Percentiles rank a stretch among this genome's conserved stretches.
Conservation (phyloP, 1,284 basidiomycete genomes). For the Anthracocystis walkeri region DNA sequence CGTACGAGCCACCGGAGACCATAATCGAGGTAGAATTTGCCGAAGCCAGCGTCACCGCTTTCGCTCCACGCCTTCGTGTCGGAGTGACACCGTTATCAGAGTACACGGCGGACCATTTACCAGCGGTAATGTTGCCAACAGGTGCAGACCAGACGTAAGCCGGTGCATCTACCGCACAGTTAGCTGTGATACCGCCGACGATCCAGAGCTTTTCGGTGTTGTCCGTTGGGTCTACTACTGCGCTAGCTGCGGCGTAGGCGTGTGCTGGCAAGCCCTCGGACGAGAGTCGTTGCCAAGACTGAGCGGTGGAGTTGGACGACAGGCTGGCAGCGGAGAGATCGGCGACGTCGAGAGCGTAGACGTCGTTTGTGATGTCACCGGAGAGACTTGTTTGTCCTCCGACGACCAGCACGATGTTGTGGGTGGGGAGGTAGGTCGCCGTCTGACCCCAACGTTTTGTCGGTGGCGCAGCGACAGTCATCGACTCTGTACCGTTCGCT, state of each 20-base stretch:
- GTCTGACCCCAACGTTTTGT: slow-evolving; percentile 41
- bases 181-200: slow-evolving; percentile 60
- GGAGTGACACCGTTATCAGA: slow-evolving; percentile 19
- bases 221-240: slow-evolving; percentile 19
- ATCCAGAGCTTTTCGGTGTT: slow-evolving; percentile 49
- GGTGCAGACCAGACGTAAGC: slow-evolving; percentile 49
- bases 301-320: slow-evolving; percentile 28
- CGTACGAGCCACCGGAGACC: slow-evolving; percentile 37
- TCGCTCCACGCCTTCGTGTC: slow-evolving; percentile 20
- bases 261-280: slow-evolving; percentile 43
- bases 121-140: slow-evolving; percentile 22
- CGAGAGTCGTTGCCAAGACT: slow-evolving; percentile 23
- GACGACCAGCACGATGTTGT: slow-evolving; percentile 57
- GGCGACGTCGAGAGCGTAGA: slow-evolving; percentile 56
- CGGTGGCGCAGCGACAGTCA: slow-evolving; percentile 23
- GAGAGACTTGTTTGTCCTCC: slow-evolving; percentile 61
- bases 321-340: slow-evolving; percentile 18
- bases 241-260: slow-evolving; percentile 53
- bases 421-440: slow-evolving; percentile 30
- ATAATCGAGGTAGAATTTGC: slow-evolving; percentile 23
- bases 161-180: slow-evolving; percentile 52
- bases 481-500: slow-evolving; percentile 12
- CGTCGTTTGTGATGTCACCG: slow-evolving; percentile 54
- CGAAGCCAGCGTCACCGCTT: slow-evolving; percentile 27
- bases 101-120: slow-evolving; percentile 32